Evolutionary conservation across 2,329 filamentous ascomycete species (phyloP).

Genomic region (Ophiocordyceps polyrhachis-furcata): DNA sequence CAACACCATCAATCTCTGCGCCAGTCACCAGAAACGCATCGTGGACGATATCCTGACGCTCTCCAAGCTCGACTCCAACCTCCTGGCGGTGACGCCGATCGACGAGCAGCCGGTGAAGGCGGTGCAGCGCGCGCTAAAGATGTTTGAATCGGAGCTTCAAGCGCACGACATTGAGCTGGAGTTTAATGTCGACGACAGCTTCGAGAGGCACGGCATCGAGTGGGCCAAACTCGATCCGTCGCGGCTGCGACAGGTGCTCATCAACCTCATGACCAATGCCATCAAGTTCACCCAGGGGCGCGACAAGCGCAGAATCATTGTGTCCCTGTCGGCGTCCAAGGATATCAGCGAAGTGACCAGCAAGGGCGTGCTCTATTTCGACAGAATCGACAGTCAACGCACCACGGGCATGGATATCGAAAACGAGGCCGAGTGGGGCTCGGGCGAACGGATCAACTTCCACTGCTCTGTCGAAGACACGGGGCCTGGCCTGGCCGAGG

Average conservation of each 20-base stretch:
- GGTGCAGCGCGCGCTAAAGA: constrained; percentile 51
- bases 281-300: constrained; percentile 47
- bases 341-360: constrained; percentile 23
- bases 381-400: constrained; percentile 21
- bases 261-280: constrained; percentile 54
- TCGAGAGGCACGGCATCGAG: constrained; percentile 42
- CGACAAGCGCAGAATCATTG: constrained; percentile 37
- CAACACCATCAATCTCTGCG: constrained; percentile 66
- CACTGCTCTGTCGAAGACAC: constrained; percentile 57
- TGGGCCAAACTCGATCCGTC: constrained; percentile 64
- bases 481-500: constrained; percentile 43
- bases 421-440: constrained; percentile 47
- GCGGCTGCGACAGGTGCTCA: constrained; percentile 53
- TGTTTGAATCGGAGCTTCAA: constrained; percentile 60
- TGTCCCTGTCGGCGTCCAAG: constrained; percentile 45
- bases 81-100: constrained; percentile 51
- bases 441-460: constrained; percentile 51
- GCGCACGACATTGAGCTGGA: constrained; percentile 54
- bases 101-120: constrained; percentile 50
- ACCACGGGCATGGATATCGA: constrained; percentile 21
- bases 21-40: constrained; percentile 59
- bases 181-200: constrained; percentile 50
- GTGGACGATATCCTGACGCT: constrained; percentile 49
- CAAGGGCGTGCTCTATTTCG: constrained; percentile 27
- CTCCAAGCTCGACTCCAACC: constrained; percentile 51